phyloP scores from a whole-genome alignment of 805 yeast genomes.

The Metschnikowia reukaufii region DNA sequence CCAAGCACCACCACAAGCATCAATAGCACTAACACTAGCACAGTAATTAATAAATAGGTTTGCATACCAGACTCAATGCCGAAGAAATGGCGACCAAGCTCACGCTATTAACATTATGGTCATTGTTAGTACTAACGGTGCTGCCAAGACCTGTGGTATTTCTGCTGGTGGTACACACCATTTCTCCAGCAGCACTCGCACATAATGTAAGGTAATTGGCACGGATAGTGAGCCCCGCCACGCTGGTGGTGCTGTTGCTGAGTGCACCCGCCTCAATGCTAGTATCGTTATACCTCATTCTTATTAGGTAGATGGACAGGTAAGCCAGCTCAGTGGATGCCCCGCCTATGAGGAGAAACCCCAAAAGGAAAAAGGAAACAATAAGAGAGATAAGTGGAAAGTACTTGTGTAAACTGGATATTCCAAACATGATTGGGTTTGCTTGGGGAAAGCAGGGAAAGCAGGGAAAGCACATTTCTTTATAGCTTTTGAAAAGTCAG shows the following conservation, averaged over 20 bases:
- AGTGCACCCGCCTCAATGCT: conserved; percentile 3
- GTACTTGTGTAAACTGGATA: conserved; percentile 12
- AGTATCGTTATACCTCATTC: conserved; percentile 46
- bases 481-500: conserved; percentile 1
- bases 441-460: conserved; percentile 8
- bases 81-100: conserved; percentile 50
- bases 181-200: conserved; percentile 33
- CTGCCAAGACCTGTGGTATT: conserved; percentile 25
- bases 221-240: conserved; percentile 46
- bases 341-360: conserved; percentile 60
- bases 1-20: conserved; percentile 46
- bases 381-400: conserved; percentile 36
- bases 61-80: conserved; percentile 47
- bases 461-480: conserved; percentile 15
- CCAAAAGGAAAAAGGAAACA: conserved; percentile 49
- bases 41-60: conserved; percentile 51
- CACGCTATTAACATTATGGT: conserved; percentile 35
- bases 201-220: conserved; percentile 63
- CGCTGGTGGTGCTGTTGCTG: conserved; percentile 2
- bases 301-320: conserved; percentile 51
- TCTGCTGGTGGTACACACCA: conserved; percentile 38
- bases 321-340: conserved; percentile 40
- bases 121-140: not conserved
- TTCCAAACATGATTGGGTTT: conserved; percentile 17
- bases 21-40: conserved; percentile 44